Evolutionary conservation across 805 yeast species (phyloP).

Genomic region (Lachancea waltii): DNA sequence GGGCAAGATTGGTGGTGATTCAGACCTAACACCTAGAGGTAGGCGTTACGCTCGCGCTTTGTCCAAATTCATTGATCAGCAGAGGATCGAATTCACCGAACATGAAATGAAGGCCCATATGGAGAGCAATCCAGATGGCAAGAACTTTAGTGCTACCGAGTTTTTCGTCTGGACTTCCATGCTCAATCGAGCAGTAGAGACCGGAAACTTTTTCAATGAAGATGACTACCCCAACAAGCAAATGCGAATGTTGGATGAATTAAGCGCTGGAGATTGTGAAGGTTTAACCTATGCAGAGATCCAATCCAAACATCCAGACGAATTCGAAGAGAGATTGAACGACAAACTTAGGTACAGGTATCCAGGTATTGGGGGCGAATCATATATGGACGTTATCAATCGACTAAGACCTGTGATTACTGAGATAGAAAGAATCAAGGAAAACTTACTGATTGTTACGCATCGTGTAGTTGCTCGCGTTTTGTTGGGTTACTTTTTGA

Average conservation of each 20-base stretch:
- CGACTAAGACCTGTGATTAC: slow-evolving; percentile 84
- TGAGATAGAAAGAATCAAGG: slow-evolving; percentile 87
- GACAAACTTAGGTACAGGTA: slow-evolving; percentile 83
- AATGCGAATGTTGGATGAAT: slow-evolving; percentile 88
- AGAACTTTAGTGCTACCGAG: slow-evolving; percentile 41
- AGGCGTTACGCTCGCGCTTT: slow-evolving; percentile 64
- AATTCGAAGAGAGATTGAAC: slow-evolving; percentile 65
- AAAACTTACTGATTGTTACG: slow-evolving; percentile 73
- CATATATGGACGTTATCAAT: slow-evolving; percentile 87
- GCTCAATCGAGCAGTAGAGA: slow-evolving; percentile 71
- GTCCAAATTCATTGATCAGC: slow-evolving; percentile 63
- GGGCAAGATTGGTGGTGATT: slow-evolving; percentile 91
- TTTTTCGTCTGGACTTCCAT: slow-evolving; percentile 92
- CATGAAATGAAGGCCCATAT: slow-evolving; percentile 48
- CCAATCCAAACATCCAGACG: slow-evolving; percentile 62
- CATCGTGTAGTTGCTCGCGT: slow-evolving; percentile 91
- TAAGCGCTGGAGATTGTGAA: slow-evolving; percentile 89
- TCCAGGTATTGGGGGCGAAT: slow-evolving; percentile 97
- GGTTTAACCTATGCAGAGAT: slow-evolving; percentile 91
- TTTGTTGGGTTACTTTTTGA: slow-evolving; percentile 80
- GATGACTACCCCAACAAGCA: slow-evolving; percentile 70
- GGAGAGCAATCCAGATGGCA: slow-evolving; percentile 21
- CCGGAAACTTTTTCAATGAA: slow-evolving; percentile 72
- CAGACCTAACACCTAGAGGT: slow-evolving; percentile 75
- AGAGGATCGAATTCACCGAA: slow-evolving; percentile 61